Percentiles rank a stretch among this genome's conserved stretches.
phyloP scores from a whole-genome alignment of 768 basidiomycete species.

The Cystobasidium ongulense region DNA sequence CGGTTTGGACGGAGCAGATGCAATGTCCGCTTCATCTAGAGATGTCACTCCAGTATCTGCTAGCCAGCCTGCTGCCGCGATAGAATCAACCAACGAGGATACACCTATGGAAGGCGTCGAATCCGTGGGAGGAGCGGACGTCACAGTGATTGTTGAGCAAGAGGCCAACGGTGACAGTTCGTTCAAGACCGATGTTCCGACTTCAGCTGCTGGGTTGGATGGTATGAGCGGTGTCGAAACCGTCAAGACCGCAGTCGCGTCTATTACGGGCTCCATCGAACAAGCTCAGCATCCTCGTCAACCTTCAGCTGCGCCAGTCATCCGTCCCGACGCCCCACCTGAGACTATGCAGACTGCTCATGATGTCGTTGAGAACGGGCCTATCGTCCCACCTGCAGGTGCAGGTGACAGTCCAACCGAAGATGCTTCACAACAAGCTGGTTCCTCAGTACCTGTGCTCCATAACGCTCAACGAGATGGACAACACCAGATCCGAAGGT shows the following conservation, averaged over 20 bases:
- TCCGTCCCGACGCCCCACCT: background rate
- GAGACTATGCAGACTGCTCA: conserved; percentile 1
- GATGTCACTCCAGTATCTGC: background rate
- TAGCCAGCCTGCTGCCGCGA: conserved; percentile 34
- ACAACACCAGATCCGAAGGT: conserved; percentile 24
- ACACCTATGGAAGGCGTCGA: conserved; percentile 11
- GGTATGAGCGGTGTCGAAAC: conserved; percentile 32
- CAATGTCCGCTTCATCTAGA: conserved; percentile 41
- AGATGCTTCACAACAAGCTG: background rate
- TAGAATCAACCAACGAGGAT: conserved; percentile 25
- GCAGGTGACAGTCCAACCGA: background rate
- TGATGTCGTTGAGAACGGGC: conserved; percentile 8
- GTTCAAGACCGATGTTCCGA: conserved; percentile 27
- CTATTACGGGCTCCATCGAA: background rate
- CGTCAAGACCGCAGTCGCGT: conserved; percentile 1
- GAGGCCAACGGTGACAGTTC: conserved; percentile 6
- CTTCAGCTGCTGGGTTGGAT: conserved; percentile 32
- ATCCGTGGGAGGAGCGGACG: background rate
- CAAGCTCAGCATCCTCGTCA: conserved; percentile 1
- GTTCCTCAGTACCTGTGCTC: background rate
- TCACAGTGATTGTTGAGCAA: background rate
- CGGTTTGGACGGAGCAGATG: conserved; percentile 46
- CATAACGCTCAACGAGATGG: conserved; percentile 16
- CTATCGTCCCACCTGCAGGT: background rate
- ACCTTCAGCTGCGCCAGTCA: conserved; percentile 1